Evolutionary conservation across 345 rosid genomes (phyloP), one percentile per base, ranked within the genome.

Genomic region (Lepidium sativum): DNA sequence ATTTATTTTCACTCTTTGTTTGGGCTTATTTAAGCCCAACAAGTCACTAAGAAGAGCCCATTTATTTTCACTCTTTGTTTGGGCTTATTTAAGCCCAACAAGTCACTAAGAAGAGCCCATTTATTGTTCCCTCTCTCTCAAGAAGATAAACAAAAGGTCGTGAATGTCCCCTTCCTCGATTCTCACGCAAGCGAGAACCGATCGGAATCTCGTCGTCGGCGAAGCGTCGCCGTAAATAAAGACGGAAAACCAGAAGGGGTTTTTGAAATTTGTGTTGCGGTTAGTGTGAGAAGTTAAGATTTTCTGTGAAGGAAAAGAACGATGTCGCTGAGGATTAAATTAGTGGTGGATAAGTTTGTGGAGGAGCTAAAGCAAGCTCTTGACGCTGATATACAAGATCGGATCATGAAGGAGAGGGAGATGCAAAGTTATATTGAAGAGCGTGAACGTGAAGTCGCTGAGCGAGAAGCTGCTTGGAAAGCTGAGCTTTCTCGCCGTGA

Each of bases 401-500:
- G 99, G 67, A 79, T 87, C 42, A 92, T 92, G 99, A 92, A 92
- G 79, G 99, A 89, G 67, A 80, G 99, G 57, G 99, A 92, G 89
- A 92, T 92, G 99, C 99, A 92, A 74, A 86, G 96, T 72, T 92
- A 87, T 72, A 92, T 88, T 55, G 82, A 92, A 75, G 98, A 92
- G 66, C 92, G 98, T 0, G 98, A 92, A 69, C 98, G 97, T 12
- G 98, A 92, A 80, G 98, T 89, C 54, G 96, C 97, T 6, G 96
- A 92, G 61, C 88, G 96, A 34, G 98, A 92, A 74, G 94, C 98
- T 39, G 98, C 97, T 20, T 92, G 97, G 98, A 92, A 92, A 74
- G 97, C 98, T 11, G 96, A 89, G 82, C 94, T 92, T 56, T 92
- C 98, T 38, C 97, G 96, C 41, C 91, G 97, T 39, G 98, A 89